phyloP scores from a whole-genome alignment of 495 filamentous ascomycete species.

The Pseudevernia furfuracea region DNA sequence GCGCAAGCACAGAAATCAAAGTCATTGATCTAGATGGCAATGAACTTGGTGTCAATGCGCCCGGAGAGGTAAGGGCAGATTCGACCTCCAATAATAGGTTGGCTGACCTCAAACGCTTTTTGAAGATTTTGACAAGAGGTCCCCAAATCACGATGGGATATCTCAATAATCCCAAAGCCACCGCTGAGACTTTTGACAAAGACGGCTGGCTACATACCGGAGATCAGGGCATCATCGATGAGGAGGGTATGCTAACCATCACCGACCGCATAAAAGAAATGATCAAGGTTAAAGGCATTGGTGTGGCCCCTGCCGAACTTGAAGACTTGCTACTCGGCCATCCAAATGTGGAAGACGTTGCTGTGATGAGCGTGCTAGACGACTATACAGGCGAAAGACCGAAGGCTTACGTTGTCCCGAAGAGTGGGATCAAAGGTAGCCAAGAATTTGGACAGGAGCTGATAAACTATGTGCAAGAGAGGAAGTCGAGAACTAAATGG shows the following conservation, averaged over 20 bases:
- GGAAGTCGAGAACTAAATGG: slow-evolving; percentile 59
- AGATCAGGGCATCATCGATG: slow-evolving; percentile 53
- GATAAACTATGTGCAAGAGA: slow-evolving; percentile 49
- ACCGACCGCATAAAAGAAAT: slow-evolving; percentile 66
- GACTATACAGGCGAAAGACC: slow-evolving; percentile 56
- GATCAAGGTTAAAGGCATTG: slow-evolving; percentile 69
- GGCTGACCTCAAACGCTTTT: neutral
- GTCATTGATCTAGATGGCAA: slow-evolving; percentile 46
- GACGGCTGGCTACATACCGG: slow-evolving; percentile 61
- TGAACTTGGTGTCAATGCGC: slow-evolving; percentile 40
- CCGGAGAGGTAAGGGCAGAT: slow-evolving; percentile 44
- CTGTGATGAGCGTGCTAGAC: slow-evolving; percentile 52
- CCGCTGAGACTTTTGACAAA: slow-evolving; percentile 50
- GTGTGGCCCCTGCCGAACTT: slow-evolving; percentile 62
- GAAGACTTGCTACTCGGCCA: slow-evolving; percentile 57
- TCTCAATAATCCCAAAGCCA: slow-evolving; percentile 46
- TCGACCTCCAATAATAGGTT: neutral
- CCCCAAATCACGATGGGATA: slow-evolving; percentile 56
- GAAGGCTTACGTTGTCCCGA: slow-evolving; percentile 55
- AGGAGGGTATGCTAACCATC: slow-evolving; percentile 50
- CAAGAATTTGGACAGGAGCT: slow-evolving; percentile 37
- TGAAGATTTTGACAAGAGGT: slow-evolving; percentile 41
- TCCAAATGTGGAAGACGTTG: slow-evolving; percentile 49
- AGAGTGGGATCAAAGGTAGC: slow-evolving; percentile 28
- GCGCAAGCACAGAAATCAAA: slow-evolving; percentile 53